These are phyloP conservation scores for Fusarium virguliforme DNA, from an alignment of 2,329 filamentous ascomycete genomes.

Conservation along the genomic window DNA sequence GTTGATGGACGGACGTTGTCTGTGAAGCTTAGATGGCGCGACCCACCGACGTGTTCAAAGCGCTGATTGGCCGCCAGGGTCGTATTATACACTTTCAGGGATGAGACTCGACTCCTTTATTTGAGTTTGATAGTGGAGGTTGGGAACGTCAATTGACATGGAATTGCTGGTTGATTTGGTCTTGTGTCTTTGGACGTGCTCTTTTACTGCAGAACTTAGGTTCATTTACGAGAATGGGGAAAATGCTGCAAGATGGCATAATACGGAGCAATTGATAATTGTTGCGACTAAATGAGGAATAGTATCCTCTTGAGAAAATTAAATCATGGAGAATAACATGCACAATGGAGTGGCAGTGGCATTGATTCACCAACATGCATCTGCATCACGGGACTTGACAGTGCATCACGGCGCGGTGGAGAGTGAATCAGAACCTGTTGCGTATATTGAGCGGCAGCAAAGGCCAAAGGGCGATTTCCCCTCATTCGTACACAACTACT, in stretches of 20 bases:
- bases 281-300: too few relatives aligned
- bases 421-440: not conserved
- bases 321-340: not conserved
- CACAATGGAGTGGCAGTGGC: too few relatives aligned
- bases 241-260: not conserved
- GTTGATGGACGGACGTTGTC: constrained; percentile 9
- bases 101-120: constrained; percentile 2
- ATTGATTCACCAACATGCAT: not conserved
- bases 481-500: not conserved
- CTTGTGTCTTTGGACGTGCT: not conserved
- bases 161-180: not conserved
- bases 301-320: not conserved
- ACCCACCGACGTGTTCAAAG: constrained; percentile 10
- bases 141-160: not conserved
- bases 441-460: not conserved
- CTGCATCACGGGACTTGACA: not conserved
- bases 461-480: not conserved
- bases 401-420: not conserved
- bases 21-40: constrained; percentile 8
- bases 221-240: not conserved
- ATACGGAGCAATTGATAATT: not conserved
- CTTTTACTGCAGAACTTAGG: not conserved
- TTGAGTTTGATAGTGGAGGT: not conserved
- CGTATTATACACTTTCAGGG: not conserved
- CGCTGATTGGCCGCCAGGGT: constrained; percentile 15